Evolutionary conservation across 164 flowering plant genomes (phyloP), one percentile per base, ranked within the genome.

Genomic region (Brasenia schreberi): DNA sequence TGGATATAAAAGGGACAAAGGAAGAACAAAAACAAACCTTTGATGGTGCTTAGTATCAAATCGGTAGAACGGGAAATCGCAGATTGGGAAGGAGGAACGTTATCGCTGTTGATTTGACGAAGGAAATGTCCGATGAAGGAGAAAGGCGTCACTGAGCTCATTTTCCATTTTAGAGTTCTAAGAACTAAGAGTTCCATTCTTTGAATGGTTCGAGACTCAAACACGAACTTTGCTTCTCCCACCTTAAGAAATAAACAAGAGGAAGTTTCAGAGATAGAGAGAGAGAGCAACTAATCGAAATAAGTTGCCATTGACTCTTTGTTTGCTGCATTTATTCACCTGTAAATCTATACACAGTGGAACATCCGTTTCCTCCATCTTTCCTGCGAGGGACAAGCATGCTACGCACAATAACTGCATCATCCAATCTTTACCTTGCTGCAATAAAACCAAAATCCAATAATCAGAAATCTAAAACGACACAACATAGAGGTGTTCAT

Each of bases 131-230:
- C 92, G 12, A 86, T 61, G 74, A 74, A 90, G n/a, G 94, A 83
- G 74, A 86, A 88, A 33, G 96, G 92, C 4, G 94, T 85, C 49
- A 88, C 67, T 7, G 89, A 80, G 73, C 81, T 86, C 94, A 90
- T 86, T 77, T 85, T 90, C 94, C 96, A 90, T 23, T 76, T 76
- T 82, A 88, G 81, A 6, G 87, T 86, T 73, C 84, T 85, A 70
- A 90, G 64, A 66, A 90, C 92, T 44, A 90, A 78, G 77, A 90
- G 96, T 79, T 90, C 96, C 96, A 90, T 90, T 78, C 84, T 88
- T 69, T 85, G 85, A 16, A 90, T 81, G 1, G 94, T 87, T 75
- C 75, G 85, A 12, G 86, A 85, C 76, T 90, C 96, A 75, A 90
- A 88, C 7, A 90, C 75, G 74, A 74, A 88, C 62, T 76, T 81